Conservation (phyloP, 495 filamentous ascomycete genomes). For the Darksidea phi region DNA sequence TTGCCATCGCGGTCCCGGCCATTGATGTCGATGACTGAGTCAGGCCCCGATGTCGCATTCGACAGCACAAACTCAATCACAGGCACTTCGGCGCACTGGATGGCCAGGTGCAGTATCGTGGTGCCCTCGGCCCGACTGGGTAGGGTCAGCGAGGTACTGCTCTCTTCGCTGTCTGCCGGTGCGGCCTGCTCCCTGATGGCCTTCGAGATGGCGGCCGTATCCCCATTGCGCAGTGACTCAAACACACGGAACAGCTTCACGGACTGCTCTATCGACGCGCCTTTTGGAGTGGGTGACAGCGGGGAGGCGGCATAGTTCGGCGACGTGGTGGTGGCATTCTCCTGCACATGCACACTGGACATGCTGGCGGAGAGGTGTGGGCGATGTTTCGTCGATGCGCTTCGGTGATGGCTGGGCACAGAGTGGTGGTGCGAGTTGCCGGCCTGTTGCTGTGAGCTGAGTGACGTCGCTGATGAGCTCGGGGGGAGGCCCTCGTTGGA, state of each 20-base stretch:
- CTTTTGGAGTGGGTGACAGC: constrained; percentile 41
- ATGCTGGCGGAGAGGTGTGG: constrained; percentile 47
- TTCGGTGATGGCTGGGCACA: constrained; percentile 9
- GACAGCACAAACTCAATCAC: constrained; percentile 95
- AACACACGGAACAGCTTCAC: constrained; percentile 92
- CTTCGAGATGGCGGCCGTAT: constrained; percentile 84
- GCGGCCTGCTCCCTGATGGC: constrained; percentile 67
- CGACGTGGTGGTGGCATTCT: constrained; percentile 23
- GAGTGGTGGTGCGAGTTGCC: constrained; percentile 4
- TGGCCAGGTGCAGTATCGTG: constrained; percentile 84
- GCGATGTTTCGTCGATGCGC: constrained; percentile 32
- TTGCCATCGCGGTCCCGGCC: constrained; percentile 89
- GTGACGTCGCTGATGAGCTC: constrained; percentile 23
- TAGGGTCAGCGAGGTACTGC: constrained; percentile 53
- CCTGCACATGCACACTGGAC: constrained; percentile 32
- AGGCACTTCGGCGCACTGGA: constrained; percentile 94
- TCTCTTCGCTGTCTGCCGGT: constrained; percentile 50
- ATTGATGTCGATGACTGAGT: constrained; percentile 75
- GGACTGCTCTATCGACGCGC: constrained; percentile 80
- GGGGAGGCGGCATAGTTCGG: constrained; percentile 23
- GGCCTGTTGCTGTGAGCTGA: constrained; percentile 24
- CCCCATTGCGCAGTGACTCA: constrained; percentile 84
- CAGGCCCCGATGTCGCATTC: constrained; percentile 46
- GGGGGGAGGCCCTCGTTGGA: constrained; percentile 5
- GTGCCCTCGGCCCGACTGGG: constrained; percentile 65